A percentile compares a stretch with the other conserved stretches of the same genome.
Conservation (phyloP, 1,284 basidiomycete species). For the Spongispora temasekensis region DNA sequence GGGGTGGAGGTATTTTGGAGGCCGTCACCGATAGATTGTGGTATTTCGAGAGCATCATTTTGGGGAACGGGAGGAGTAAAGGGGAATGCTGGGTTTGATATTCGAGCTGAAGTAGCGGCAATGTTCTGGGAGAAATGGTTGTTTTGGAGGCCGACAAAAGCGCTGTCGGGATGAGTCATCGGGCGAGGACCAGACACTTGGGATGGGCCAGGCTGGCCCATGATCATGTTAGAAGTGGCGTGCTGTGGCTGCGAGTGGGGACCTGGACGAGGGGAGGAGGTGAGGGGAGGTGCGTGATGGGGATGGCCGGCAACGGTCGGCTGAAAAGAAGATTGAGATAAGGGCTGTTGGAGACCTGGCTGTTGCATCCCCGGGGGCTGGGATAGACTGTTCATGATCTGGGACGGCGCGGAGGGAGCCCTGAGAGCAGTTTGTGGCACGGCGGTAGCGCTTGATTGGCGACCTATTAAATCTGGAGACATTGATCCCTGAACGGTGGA, state of each 20-base stretch:
- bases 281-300: slow-evolving; percentile 40
- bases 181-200: slow-evolving; percentile 45
- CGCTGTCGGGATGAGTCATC: slow-evolving; percentile 47
- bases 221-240: slow-evolving; percentile 41
- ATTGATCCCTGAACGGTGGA: slow-evolving; percentile 44
- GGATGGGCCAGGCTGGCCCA: slow-evolving; percentile 45
- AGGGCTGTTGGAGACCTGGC: slow-evolving; percentile 39
- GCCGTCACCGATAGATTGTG: slow-evolving; percentile 44
- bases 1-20: slow-evolving; percentile 40
- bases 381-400: slow-evolving; percentile 52
- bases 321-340: slow-evolving; percentile 47
- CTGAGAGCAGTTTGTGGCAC: slow-evolving; percentile 45
- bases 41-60: slow-evolving; percentile 36
- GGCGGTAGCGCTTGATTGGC: slow-evolving; percentile 38
- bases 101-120: slow-evolving; percentile 37
- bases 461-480: slow-evolving; percentile 43
- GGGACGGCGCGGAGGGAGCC: slow-evolving; percentile 40
- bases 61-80: slow-evolving; percentile 48
- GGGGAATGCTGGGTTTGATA: slow-evolving; percentile 38
- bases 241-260: slow-evolving; percentile 43
- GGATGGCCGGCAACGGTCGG: slow-evolving; percentile 36
- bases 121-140: slow-evolving; percentile 43
- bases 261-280: slow-evolving; percentile 49
- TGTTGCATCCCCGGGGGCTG: slow-evolving; percentile 45
- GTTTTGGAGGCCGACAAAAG: slow-evolving; percentile 48